phyloP scores from a whole-genome alignment of 2,329 filamentous ascomycete genomes.

The Colletotrichum coccodes region DNA sequence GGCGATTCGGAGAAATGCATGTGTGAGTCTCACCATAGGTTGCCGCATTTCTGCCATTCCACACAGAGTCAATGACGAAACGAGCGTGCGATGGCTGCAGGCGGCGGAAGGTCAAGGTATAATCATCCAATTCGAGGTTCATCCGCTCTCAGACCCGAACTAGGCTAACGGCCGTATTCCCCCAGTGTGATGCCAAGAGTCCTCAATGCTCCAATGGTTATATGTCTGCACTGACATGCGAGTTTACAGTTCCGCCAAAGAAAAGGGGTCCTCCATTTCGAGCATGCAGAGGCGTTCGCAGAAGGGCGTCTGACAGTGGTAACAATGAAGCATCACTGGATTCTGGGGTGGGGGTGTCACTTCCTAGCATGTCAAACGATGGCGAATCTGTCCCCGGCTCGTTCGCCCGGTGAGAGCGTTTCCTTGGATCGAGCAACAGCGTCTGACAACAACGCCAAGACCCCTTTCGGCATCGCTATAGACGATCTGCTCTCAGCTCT shows the following conservation, averaged over 20 bases:
- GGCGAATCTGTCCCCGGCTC: too few relatives aligned
- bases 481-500: constrained; percentile 1
- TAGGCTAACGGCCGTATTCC: not conserved
- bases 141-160: rapidly evolving
- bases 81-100: constrained; percentile 28
- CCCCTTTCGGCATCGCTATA: not conserved
- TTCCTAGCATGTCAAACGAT: not conserved
- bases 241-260: constrained; percentile 8
- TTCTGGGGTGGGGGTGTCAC: not conserved
- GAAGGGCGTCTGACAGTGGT: too few relatives aligned
- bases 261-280: constrained; percentile 12
- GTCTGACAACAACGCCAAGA: too few relatives aligned
- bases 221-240: constrained; percentile 5
- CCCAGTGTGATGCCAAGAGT: constrained; percentile 6
- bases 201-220: constrained; percentile 3
- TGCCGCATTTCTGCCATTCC: too few relatives aligned
- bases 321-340: too few relatives aligned
- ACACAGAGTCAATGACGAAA: constrained; percentile 8
- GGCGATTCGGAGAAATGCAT: constrained; percentile 14
- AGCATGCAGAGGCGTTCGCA: not conserved
- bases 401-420: too few relatives aligned
- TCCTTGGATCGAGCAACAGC: not conserved
- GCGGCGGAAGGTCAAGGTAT: constrained; percentile 28
- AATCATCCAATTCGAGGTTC: not conserved
- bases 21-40: too few relatives aligned